phyloP scores from a whole-genome alignment of 345 rosid genomes.

The Dipteronia dyeriana region DNA sequence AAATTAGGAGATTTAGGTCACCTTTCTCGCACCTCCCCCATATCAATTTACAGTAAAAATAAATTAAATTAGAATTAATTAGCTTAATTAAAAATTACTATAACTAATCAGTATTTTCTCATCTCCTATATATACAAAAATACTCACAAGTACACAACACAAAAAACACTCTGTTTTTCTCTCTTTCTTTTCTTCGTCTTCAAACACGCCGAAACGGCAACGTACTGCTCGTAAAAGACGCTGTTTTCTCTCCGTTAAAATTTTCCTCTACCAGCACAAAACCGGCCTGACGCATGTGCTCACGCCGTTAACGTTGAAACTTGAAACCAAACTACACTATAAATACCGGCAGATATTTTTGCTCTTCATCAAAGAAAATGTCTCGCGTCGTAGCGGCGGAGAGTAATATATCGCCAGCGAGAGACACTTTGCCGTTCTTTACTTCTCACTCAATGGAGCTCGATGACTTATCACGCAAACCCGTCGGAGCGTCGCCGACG shows the following conservation, averaged over 20 bases:
- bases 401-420: constrained; percentile 13
- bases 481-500: constrained; percentile 38
- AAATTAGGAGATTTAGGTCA: constrained; percentile 62
- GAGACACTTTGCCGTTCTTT: constrained; percentile 33
- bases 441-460: constrained; percentile 45
- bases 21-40: constrained; percentile 46
- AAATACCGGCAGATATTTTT: background rate
- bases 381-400: constrained; percentile 57
- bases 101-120: background rate
- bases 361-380: constrained; percentile 20
- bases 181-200: background rate
- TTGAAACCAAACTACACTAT: background rate
- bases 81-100: background rate
- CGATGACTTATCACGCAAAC: constrained; percentile 12
- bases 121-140: constrained; percentile 16
- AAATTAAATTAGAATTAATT: background rate
- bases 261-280: background rate
- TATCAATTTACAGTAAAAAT: background rate
- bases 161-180: background rate
- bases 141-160: background rate
- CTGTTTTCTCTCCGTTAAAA: constrained; percentile 5
- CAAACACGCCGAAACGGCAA: background rate
- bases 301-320: background rate
- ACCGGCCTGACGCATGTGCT: background rate
- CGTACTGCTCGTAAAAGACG: background rate